Evolutionary conservation across 1,284 basidiomycete species (phyloP), one percentile per base, ranked within the genome.

Genomic region (Termitomyces sp.): DNA sequence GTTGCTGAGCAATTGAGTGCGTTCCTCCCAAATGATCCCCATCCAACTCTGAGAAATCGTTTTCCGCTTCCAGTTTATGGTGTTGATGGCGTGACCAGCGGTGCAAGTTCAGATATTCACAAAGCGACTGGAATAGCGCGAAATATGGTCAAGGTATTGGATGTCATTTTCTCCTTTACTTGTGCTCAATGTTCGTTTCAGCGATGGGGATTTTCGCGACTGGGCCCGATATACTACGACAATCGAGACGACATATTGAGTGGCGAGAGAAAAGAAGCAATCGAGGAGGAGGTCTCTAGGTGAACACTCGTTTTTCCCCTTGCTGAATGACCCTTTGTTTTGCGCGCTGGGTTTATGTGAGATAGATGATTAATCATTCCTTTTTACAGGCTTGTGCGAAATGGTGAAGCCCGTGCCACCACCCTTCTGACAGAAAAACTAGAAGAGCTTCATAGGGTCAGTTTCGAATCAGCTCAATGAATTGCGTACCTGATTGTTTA

Each of bases 1-100:
- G 90, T 94, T 4, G 95, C 94, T 21, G 94, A 98, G 70, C 92
- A 92, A 73, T 70, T 98, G 62, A 86, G 88, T 88, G 64, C 59
- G 83, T 59, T 53, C 40, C 36, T 50, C 50, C 36, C 13, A 8
- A 8, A 28, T 38, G 9, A 48, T 17, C 15, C 15, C 2, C 13
- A 12, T 28, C 24, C 34, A 28, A 13, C 0, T 43, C 24, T 38
- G 34, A 38, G n/a, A 36, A 17, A 6, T 17, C 17, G 28, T 31
- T 10, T n/a, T n/a, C 15, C 5, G 24, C 21, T 21, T 48, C 41
- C 61, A 92, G 89, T 97, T 61, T 96, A 92, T 67, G 95, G 94
- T 4, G 70, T 82, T 58, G 90, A 95, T 57, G 89, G 92, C 63
- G 84, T 94, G 40, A 92, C 92, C 3, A 92, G 90, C 58, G 94